Percentiles rank a stretch among this genome's conserved stretches.
Conservation (phyloP, 192 early-diverging fungal species). For the Jimgerdemannia lactiflua region DNA sequence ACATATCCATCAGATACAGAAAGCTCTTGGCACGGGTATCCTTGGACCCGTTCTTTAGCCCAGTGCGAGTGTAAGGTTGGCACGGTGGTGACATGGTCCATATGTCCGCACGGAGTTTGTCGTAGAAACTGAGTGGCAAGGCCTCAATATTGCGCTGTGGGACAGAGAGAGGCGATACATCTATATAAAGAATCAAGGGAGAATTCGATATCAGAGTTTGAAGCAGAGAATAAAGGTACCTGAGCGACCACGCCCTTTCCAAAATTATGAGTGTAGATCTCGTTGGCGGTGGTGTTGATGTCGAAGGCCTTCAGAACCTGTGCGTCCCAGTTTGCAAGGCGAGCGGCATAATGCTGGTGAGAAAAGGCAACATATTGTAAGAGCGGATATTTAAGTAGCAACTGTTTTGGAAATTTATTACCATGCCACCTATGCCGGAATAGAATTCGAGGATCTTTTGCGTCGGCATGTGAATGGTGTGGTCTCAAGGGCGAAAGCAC, state of each 20-base stretch:
- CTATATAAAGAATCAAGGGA: not conserved
- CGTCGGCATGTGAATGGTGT: not conserved
- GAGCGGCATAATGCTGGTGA: conserved; percentile 75
- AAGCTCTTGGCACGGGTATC: conserved; percentile 74
- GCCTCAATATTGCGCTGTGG: conserved; percentile 61
- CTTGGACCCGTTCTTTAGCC: conserved; percentile 64
- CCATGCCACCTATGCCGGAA: conserved; percentile 65
- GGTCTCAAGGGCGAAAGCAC: conserved; percentile 14
- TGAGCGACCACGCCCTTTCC: conserved; percentile 22
- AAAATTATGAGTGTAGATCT: conserved; percentile 34
- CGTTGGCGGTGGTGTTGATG: conserved; percentile 90
- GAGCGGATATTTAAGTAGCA: not conserved
- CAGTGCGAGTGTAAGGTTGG: conserved; percentile 76
- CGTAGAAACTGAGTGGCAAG: conserved; percentile 54
- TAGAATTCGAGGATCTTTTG: conserved; percentile 49
- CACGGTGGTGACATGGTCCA: conserved; percentile 85
- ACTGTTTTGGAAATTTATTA: conserved; percentile 6
- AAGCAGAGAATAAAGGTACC: conserved; percentile 11
- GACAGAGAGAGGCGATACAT: not conserved
- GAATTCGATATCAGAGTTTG: not conserved
- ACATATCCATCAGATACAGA: conserved; percentile 64
- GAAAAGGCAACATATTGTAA: not conserved
- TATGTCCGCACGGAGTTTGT: conserved; percentile 61
- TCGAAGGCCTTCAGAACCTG: conserved; percentile 89
- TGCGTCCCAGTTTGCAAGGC: conserved; percentile 51